Evolutionary conservation across 441 rosid species (phyloP), one percentile per base, ranked within the genome.

Genomic region (Eugenia klotzschiana): DNA sequence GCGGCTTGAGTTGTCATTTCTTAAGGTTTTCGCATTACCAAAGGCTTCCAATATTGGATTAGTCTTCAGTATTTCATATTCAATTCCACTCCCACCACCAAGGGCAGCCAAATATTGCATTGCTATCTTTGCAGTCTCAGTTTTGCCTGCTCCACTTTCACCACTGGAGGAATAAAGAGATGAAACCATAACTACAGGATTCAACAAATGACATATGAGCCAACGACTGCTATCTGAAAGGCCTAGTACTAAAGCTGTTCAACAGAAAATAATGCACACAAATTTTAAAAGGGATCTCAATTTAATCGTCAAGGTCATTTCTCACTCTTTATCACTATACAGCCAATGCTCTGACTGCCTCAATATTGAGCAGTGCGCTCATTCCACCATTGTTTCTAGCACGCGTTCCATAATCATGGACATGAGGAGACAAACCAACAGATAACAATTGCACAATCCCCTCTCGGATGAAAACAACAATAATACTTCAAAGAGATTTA

Each of bases 91-190:
- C 86, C 99, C 99, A 79, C 99, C 99, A 86, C 99, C 99, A 84
- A 96, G 98, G 85, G 98, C 97, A 87, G 99, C 99, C 90, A 97
- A 89, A 90, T 94, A 97, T 82, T 97, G 99, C 99, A 97, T 97
- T 79, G 99, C 98, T 90, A 96, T 96, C 93, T 97, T 97, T 73
- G 99, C 98, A 26, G 99, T 96, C 91, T 97, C 99, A 40, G 99
- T 97, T 90, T 97, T 97, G 82, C 99, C 99, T 43, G 99, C 99
- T 87, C 99, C 99, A 91, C 99, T 97, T 91, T 97, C 99, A 81
- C 99, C 99, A 41, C 99, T 97, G 91, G 55, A 88, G 82, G 87
- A 88, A 86, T 73, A 90, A 84, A 81, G 80, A 79, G 56, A 51
- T 49, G 84, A 86, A 26, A 86, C 50, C 80, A 80, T 79, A 41